These are phyloP conservation scores for Fusarium graminum DNA, from an alignment of 2,329 filamentous ascomycete species.

Conservation along the genomic window DNA sequence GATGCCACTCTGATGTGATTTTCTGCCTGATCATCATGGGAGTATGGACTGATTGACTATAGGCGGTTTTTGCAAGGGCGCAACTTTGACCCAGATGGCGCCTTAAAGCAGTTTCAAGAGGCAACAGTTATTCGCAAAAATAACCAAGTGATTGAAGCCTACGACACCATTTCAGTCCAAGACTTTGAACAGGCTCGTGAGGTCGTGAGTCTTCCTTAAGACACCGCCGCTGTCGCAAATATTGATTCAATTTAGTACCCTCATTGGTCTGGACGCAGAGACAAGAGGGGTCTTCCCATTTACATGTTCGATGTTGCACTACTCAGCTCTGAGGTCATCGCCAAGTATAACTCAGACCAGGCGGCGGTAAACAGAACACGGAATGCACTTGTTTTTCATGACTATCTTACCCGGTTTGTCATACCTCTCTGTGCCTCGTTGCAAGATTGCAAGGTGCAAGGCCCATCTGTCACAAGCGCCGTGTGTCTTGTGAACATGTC, in stretches of 20 bases:
- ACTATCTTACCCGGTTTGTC: constrained; percentile 2
- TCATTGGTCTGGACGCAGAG: background rate
- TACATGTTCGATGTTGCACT: constrained; percentile 2
- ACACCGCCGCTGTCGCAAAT: rapidly evolving
- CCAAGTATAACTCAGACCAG: constrained; percentile 4
- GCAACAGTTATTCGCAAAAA: background rate
- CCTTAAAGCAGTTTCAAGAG: background rate
- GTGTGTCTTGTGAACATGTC: background rate
- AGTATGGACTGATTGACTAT: rapidly evolving
- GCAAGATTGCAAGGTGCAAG: background rate
- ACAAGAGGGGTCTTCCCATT: background rate
- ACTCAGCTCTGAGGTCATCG: background rate
- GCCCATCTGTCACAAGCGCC: background rate
- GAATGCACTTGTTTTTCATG: background rate
- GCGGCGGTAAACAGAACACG: background rate
- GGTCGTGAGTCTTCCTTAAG: background rate
- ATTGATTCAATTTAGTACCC: background rate
- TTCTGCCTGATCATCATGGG: rapidly evolving
- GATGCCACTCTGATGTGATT: background rate
- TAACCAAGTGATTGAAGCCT: background rate
- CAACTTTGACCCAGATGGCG: background rate
- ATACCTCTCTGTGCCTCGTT: background rate
- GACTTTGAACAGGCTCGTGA: constrained; percentile 5
- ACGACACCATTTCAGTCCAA: background rate
- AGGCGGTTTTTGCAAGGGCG: constrained; percentile 1